phyloP scores from a whole-genome alignment of 345 rosid genomes.

The Mallotus nudiflorus region DNA sequence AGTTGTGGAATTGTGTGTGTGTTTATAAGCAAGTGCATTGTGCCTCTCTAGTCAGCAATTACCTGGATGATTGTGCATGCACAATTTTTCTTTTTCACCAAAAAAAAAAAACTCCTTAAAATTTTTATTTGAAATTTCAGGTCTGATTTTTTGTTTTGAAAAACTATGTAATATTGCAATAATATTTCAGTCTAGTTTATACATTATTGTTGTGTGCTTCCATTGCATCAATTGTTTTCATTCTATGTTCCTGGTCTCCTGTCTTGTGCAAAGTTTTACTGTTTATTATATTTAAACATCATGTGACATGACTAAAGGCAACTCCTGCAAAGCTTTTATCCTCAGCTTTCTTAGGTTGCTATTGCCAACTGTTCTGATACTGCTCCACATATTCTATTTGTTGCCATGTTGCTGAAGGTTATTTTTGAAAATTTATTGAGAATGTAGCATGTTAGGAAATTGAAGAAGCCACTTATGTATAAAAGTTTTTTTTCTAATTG shows the following conservation, averaged over 20 bases:
- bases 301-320: neutral
- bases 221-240: neutral
- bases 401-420: neutral
- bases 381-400: conserved; percentile 2
- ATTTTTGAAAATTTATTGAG: neutral
- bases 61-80: no score
- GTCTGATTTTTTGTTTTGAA: neutral
- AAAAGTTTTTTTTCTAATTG: conserved; percentile 12
- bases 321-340: neutral
- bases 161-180: neutral
- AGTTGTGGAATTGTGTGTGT: no score
- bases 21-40: no score
- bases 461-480: conserved; percentile 3
- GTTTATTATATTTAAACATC: conserved; percentile 3
- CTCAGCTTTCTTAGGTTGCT: neutral
- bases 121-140: neutral
- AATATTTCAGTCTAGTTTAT: neutral
- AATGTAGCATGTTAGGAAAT: neutral
- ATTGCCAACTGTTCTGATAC: neutral
- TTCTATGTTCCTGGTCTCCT: neutral
- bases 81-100: no score
- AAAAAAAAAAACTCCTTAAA: neutral
- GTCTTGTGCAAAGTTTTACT: neutral
- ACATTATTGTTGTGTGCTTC: neutral
- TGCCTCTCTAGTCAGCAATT: no score